phyloP scores from a whole-genome alignment of 2,329 filamentous ascomycete genomes.

The Colletotrichum endophyticum region DNA sequence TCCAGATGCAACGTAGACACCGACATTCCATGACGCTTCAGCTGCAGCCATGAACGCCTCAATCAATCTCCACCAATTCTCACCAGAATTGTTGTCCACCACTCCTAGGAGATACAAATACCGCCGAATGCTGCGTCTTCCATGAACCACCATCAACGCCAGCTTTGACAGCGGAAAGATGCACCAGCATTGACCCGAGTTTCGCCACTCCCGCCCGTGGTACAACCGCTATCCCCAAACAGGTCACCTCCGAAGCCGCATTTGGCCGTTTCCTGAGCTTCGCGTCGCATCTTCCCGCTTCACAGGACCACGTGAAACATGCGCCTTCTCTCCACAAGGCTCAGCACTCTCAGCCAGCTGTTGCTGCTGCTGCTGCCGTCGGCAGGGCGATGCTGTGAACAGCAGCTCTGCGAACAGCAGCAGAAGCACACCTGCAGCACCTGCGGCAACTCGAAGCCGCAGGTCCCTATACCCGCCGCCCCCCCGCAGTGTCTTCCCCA shows the following conservation, averaged over 20 bases:
- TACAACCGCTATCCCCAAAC: not conserved
- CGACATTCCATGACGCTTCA: not conserved
- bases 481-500: not conserved
- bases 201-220: not conserved
- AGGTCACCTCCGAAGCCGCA: not conserved
- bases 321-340: not conserved
- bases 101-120: not conserved
- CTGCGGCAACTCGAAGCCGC: not conserved
- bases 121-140: not conserved
- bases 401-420: not conserved
- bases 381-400: not conserved
- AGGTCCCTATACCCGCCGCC: not conserved
- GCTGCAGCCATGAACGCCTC: not conserved
- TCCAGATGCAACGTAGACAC: not conserved
- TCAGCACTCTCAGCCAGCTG: not conserved
- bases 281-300: not conserved
- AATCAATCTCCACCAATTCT: not conserved
- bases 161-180: not conserved
- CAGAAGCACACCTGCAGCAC: not conserved
- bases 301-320: constrained; percentile 1
- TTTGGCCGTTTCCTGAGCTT: not conserved
- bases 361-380: not conserved
- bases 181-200: not conserved
- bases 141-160: not conserved
- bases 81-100: not conserved